These are phyloP conservation scores for Fusarium marasasianum DNA, from an alignment of 2,329 filamentous ascomycete species.

Conservation along the genomic window DNA sequence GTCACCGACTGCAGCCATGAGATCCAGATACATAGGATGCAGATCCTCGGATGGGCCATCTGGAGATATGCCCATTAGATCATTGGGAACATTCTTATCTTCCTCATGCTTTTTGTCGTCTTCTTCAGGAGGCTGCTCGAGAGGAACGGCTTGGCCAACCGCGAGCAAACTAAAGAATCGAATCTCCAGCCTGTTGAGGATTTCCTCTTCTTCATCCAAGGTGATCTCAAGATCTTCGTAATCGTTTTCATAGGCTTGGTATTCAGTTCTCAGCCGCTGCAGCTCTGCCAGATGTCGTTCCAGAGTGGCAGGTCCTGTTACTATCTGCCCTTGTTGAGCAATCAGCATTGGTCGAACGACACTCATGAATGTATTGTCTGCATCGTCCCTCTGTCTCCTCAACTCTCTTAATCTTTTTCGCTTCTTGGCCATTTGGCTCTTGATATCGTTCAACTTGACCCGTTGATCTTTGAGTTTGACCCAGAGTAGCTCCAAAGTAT, in stretches of 20 bases:
- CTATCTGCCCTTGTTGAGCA: conserved; percentile 33
- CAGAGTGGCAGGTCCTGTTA: conserved; percentile 38
- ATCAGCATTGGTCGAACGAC: conserved; percentile 51
- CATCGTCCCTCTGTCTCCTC: conserved; percentile 47
- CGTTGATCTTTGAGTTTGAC: conserved; percentile 49
- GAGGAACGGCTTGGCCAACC: conserved; percentile 37
- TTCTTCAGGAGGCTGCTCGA: conserved; percentile 9
- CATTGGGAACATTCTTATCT: conserved; percentile 42
- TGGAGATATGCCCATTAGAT: conserved; percentile 49
- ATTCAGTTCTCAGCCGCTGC: conserved; percentile 51
- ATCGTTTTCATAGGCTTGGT: conserved; percentile 48
- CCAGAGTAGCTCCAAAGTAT: conserved; percentile 49
- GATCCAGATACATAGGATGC: conserved; percentile 58
- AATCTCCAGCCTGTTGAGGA: conserved; percentile 49
- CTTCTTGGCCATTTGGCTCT: conserved; percentile 45
- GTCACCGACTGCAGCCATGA: conserved; percentile 56
- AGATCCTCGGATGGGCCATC: conserved; percentile 51
- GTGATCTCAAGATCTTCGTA: conserved; percentile 51
- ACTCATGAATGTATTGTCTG: conserved; percentile 54
- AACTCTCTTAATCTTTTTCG: conserved; percentile 46
- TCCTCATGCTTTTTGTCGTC: conserved; percentile 11
- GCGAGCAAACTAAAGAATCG: conserved; percentile 52
- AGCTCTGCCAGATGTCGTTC: conserved; percentile 47
- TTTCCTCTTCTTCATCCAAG: conserved; percentile 50
- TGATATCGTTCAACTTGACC: conserved; percentile 42